Evolutionary conservation across 2,329 filamentous ascomycete genomes (phyloP), one percentile per base, ranked within the genome.

Genomic region (Ascochyta lentis): DNA sequence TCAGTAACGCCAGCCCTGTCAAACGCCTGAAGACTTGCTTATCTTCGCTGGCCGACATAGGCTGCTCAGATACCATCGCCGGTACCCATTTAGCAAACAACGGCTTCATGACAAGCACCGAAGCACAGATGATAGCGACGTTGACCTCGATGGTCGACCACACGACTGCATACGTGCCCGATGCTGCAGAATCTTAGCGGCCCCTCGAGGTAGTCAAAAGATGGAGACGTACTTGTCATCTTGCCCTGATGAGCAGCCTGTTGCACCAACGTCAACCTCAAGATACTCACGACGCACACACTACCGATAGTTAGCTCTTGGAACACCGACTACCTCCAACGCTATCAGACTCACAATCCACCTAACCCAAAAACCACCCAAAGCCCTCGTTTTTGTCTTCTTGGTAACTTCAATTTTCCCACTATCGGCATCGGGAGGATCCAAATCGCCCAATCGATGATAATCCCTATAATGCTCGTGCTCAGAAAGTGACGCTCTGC

Each of bases 81-180:
- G 78, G 78, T 19, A 75, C 72, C 39, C 73, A 56, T 15, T 65
- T 69, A 7, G 66, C 60, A 48, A 80, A 54, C 8, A 80, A 64
- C 6, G 76, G 77, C 47, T 78, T 79, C 57, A 80, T 70, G 2
- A 78, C 76, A 1, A 79, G 64, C 16, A 80, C 56, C 2, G 74
- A 80, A 10, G 78, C 77, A 60, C 77, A 80, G 4, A 77, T 73
- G 59, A 80, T 78, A 23, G 77, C 76, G 1, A 78, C 68, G 45
- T 80, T 80, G 44, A 76, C 69, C 64, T 81, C 78, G 37, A 76
- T 66, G 2, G 70, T 70, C 2, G 75, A 77, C 71, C 77, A 80
- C 10, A 76, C 70, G 5, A 78, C 59, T 6, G 76, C 71, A 59
- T 75, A 73, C 9, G 74, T 72, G n/a, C 77, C 76, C 1, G 76